These are phyloP conservation scores for Digitaria exilis DNA, from an alignment of 202 grass and related monocot species.

Conservation along the genomic window DNA sequence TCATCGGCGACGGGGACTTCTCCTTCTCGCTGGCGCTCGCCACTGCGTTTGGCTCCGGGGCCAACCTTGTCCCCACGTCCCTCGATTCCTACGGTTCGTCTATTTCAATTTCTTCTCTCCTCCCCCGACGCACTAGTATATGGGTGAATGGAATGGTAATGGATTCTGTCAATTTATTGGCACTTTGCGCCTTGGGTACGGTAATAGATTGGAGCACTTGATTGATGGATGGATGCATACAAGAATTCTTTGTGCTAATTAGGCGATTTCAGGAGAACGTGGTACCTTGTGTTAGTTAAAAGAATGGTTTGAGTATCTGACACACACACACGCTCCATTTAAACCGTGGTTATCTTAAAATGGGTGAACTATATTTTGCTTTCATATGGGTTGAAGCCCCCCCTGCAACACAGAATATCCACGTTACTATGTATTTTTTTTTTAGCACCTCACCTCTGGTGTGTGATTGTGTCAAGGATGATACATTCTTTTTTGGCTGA, in stretches of 20 bases:
- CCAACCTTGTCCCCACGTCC: slow-evolving; percentile 54
- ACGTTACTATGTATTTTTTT: not conserved
- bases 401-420: not conserved
- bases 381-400: not conserved
- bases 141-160: not conserved
- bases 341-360: not conserved
- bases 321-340: not conserved
- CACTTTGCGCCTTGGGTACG: not conserved
- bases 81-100: slow-evolving; percentile 45
- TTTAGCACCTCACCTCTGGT: not conserved
- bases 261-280: not conserved
- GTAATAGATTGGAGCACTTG: not conserved
- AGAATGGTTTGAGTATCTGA: not conserved
- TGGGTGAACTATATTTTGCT: not conserved
- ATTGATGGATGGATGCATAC: not conserved
- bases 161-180: not conserved
- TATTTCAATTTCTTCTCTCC: not conserved
- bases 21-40: slow-evolving; percentile 67
- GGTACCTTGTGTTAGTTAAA: not conserved
- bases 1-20: slow-evolving; percentile 59
- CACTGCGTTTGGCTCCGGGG: slow-evolving; percentile 50
- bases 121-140: not conserved
- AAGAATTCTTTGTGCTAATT: not conserved
- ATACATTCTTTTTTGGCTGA: not conserved
- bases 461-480: not conserved